These are phyloP conservation scores for Ogataea methylovora DNA, from an alignment of 805 yeast species.

Conservation along the genomic window DNA sequence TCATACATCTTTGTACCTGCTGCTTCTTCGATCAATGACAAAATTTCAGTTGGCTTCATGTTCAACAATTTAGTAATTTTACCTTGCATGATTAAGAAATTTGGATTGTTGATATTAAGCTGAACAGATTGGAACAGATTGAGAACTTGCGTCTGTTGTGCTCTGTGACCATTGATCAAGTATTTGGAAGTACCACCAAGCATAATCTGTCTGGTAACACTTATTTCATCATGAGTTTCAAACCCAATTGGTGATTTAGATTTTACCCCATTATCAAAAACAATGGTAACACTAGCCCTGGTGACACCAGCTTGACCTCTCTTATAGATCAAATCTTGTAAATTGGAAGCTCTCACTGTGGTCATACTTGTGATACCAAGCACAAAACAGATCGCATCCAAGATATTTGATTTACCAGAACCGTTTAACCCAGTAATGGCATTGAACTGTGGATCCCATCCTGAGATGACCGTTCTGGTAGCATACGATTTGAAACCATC, in stretches of 20 bases:
- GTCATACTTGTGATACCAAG: slow-evolving; percentile 90
- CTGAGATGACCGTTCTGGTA: slow-evolving; percentile 87
- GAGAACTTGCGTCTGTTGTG: slow-evolving; percentile 88
- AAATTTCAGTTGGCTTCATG: slow-evolving; percentile 88
- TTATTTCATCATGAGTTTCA: slow-evolving; percentile 66
- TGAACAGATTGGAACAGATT: slow-evolving; percentile 92
- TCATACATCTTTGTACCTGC: slow-evolving; percentile 97
- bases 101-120: slow-evolving; percentile 92
- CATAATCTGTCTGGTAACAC: slow-evolving; percentile 86
- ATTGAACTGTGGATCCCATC: slow-evolving; percentile 95
- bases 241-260: slow-evolving; percentile 82
- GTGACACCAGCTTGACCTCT: slow-evolving; percentile 98
- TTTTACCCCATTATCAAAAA: slow-evolving; percentile 80
- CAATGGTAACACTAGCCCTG: slow-evolving; percentile 93
- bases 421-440: slow-evolving; percentile 98
- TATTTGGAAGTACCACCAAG: slow-evolving; percentile 91
- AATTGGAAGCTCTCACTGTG: slow-evolving; percentile 88
- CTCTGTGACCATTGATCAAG: slow-evolving; percentile 90
- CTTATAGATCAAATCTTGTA: slow-evolving; percentile 91
- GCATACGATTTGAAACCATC: slow-evolving; percentile 99
- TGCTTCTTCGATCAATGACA: slow-evolving; percentile 93
- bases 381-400: slow-evolving; percentile 98
- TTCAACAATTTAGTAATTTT: slow-evolving; percentile 94
- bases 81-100: slow-evolving; percentile 97
- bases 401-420: slow-evolving; percentile 92